A percentile compares a stretch with the other conserved stretches of the same genome.
phyloP scores from a whole-genome alignment of 495 filamentous ascomycete genomes.

The Penicillium ochrochloron region DNA sequence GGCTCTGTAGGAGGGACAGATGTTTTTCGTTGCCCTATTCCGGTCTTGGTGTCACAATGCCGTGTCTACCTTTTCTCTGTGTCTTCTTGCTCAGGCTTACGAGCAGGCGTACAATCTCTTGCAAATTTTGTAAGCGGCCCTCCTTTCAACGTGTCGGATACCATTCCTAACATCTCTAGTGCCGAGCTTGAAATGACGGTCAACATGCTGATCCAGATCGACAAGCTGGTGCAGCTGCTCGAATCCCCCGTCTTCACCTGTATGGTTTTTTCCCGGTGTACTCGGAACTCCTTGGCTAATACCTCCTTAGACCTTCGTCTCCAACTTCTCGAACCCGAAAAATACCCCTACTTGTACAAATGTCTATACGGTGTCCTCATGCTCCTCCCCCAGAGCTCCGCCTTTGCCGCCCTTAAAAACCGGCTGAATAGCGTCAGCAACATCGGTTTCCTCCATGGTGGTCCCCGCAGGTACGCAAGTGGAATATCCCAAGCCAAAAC shows the following conservation, averaged over 20 bases:
- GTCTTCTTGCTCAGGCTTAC: slow-evolving; percentile 95
- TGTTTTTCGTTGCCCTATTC: slow-evolving; percentile 93
- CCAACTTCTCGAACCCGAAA: slow-evolving; percentile 97
- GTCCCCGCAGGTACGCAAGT: slow-evolving; percentile 75
- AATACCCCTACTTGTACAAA: slow-evolving; percentile 95
- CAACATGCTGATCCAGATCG: slow-evolving; percentile 97
- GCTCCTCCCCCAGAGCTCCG: slow-evolving; percentile 95
- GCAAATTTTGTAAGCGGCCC: slow-evolving; percentile 80
- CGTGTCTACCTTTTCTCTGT: slow-evolving; percentile 95
- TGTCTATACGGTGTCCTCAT: slow-evolving; percentile 97
- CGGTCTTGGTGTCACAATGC: slow-evolving; percentile 99
- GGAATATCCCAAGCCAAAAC: slow-evolving; percentile 7
- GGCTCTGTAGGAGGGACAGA: slow-evolving; percentile 76
- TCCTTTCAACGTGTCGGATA: not conserved
- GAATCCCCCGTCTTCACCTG: slow-evolving; percentile 99
- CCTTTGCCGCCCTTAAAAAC: slow-evolving; percentile 96
- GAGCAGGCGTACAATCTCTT: slow-evolving; percentile 97
- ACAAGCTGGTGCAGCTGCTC: slow-evolving; percentile 96
- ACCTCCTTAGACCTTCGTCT: slow-evolving; percentile 76
- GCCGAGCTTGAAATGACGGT: slow-evolving; percentile 99
- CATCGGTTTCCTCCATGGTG: slow-evolving; percentile 91
- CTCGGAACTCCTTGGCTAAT: not conserved
- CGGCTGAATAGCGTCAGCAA: slow-evolving; percentile 94
- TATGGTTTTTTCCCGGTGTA: slow-evolving; percentile 38
- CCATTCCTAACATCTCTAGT: slow-evolving; percentile 57